phyloP scores from a whole-genome alignment of 768 basidiomycete genomes.

The Termitomyces sp. region DNA sequence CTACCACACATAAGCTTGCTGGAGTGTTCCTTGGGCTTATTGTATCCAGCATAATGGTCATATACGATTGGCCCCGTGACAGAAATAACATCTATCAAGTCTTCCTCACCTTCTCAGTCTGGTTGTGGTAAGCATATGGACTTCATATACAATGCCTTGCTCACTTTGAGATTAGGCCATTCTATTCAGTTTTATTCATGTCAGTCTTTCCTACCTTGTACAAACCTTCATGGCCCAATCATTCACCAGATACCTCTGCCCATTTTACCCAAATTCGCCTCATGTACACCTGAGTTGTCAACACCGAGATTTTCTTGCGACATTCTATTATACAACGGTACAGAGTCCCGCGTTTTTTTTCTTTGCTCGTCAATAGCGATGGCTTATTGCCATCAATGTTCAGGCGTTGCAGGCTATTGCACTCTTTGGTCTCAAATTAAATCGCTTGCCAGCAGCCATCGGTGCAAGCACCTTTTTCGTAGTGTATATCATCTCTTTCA shows the following conservation, averaged over 20 bases:
- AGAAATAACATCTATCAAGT: constrained; percentile 57
- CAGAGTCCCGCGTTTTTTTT: constrained; percentile 1
- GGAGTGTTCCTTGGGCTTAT: neutral
- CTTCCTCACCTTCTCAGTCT: constrained; percentile 53
- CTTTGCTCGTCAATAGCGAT: constrained; percentile 3
- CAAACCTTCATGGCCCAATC: neutral
- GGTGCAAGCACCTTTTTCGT: constrained; percentile 55
- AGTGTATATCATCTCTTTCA: constrained; percentile 30
- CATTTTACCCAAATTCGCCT: constrained; percentile 28
- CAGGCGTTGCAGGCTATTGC: constrained; percentile 62
- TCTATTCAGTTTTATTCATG: constrained; percentile 60
- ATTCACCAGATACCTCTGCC: constrained; percentile 33
- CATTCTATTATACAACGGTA: constrained; percentile 48
- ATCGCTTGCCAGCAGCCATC: constrained; percentile 61
- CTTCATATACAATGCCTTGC: neutral
- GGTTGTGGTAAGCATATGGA: constrained; percentile 51
- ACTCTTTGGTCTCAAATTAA: constrained; percentile 66
- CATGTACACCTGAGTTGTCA: constrained; percentile 30
- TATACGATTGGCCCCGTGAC: constrained; percentile 71
- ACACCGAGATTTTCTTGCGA: constrained; percentile 41
- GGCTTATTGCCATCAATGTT: neutral
- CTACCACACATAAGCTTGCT: neutral
- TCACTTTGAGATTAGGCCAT: constrained; percentile 35
- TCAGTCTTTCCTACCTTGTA: constrained; percentile 20
- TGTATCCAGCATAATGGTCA: constrained; percentile 46